Conservation (phyloP, 331 rosid genomes). For the Rosa hybrid region DNA sequence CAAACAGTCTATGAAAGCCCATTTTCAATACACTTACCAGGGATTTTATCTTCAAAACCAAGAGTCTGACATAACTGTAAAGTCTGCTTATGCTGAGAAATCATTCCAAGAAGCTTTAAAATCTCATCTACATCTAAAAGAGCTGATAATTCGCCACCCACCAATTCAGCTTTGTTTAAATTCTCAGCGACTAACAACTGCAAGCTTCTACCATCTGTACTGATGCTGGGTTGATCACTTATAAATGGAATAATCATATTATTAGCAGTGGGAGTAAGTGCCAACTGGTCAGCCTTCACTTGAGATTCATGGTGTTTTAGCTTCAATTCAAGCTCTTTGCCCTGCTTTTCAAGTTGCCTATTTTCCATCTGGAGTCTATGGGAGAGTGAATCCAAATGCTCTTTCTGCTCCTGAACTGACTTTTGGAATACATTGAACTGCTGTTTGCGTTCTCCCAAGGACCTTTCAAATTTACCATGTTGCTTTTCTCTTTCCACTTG, state of each 20-base stretch:
- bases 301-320: slow-evolving; percentile 7
- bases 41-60: slow-evolving; percentile 42
- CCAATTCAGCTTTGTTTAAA: not conserved
- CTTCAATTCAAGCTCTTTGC: not conserved
- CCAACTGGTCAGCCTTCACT: slow-evolving; percentile 21
- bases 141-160: not conserved
- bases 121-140: slow-evolving; percentile 39
- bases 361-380: not conserved
- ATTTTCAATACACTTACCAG: slow-evolving; percentile 34
- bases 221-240: not conserved
- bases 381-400: not conserved
- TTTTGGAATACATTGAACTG: not conserved
- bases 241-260: too few species aligned
- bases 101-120: slow-evolving; percentile 44
- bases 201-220: not conserved
- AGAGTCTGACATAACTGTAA: slow-evolving; percentile 33
- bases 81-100: slow-evolving; percentile 43
- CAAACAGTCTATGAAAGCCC: not conserved
- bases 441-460: not conserved
- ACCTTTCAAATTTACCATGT: too few species aligned
- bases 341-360: not conserved
- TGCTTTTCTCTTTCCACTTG: not conserved
- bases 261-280: not conserved
- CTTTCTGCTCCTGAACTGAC: not conserved
- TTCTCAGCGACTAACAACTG: not conserved